These are phyloP conservation scores for Dioszegia aurantiaca DNA, from an alignment of 768 basidiomycete species.

Conservation along the genomic window DNA sequence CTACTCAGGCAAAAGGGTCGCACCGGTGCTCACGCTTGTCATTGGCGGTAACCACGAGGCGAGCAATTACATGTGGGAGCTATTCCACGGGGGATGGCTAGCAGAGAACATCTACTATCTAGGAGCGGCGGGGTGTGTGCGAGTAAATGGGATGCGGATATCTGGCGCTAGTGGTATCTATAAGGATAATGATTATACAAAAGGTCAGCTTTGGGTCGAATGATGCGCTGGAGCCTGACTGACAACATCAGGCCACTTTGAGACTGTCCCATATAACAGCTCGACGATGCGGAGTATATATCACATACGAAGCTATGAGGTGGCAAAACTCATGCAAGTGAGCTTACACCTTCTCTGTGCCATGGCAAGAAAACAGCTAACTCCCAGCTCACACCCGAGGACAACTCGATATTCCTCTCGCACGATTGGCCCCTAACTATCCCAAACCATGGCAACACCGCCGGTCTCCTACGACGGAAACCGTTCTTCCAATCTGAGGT, in stretches of 20 bases:
- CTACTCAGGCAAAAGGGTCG: slow-evolving; percentile 75
- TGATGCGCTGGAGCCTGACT: neutral
- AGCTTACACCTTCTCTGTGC: slow-evolving; percentile 17
- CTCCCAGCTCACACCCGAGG: slow-evolving; percentile 24
- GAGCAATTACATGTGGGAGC: slow-evolving; percentile 92
- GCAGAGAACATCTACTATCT: slow-evolving; percentile 96
- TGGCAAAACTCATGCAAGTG: slow-evolving; percentile 67
- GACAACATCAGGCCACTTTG: slow-evolving; percentile 64
- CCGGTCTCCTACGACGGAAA: slow-evolving; percentile 67
- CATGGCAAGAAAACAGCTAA: neutral
- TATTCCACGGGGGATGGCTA: slow-evolving; percentile 97
- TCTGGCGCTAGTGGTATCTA: slow-evolving; percentile 91
- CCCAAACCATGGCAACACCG: slow-evolving; percentile 72
- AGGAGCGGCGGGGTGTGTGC: slow-evolving; percentile 82
- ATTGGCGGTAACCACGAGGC: slow-evolving; percentile 99
- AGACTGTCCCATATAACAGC: slow-evolving; percentile 75
- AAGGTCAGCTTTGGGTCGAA: slow-evolving; percentile 54
- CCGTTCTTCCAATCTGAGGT: slow-evolving; percentile 73
- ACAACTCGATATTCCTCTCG: slow-evolving; percentile 71
- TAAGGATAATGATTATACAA: slow-evolving; percentile 69
- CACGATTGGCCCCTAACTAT: slow-evolving; percentile 95
- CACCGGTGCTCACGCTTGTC: slow-evolving; percentile 83
- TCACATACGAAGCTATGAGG: slow-evolving; percentile 81
- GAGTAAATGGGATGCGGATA: slow-evolving; percentile 81
- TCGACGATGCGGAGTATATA: slow-evolving; percentile 76